Base-by-base conservation (phyloP, 106 monocot species). In the Dendrobium catenatum region DNA sequence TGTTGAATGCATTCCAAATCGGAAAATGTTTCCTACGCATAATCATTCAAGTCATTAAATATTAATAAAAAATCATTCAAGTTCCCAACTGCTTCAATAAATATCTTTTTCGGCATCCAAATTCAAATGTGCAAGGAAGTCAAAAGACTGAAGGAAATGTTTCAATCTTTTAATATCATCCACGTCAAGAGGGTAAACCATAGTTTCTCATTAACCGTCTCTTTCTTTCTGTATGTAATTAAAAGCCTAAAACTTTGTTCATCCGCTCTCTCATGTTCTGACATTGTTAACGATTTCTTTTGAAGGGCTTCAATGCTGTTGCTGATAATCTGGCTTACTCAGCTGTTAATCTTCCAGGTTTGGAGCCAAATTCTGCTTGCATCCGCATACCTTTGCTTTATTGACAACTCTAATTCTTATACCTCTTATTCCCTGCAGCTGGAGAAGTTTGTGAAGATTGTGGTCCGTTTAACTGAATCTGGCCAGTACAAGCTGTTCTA, bases 311-410 rank as follows among this genome's bases (percentile, higher is more conserved):
- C 61, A 93, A 93, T 82, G 42, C 86, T 42, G 88, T 79, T 82
- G 93, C 93, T 79, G 93, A 93, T 81, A 85, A 72, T 76, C 81
- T 88, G 85, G 93, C 93, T 51, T 90, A 90, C 77, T 47, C 83
- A 24, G 93, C 83, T 29, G 68, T 84, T 72, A 80, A 83, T 81
- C 90, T 93, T 72, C 82, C 76, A 75, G 67, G 93, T 90, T 81
- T 68, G 84, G 17, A 43, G 19, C 17, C 29, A 68, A 27, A 68
- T 68, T 6, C 3, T 10, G 68, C 29, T 68, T 11, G 9, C 47
- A 47, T 68, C 29, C 27, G 59, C 17, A 59, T 31, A 24, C 31
- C 31, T 68, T 68, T 29, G 27, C 68, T 68, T 33, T 29, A 24
- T 31, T 68, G 9, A 59, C 59, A 59, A n/a, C 31, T 68, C 68